A percentile compares a stretch with the other conserved stretches of the same genome.
Evolutionary conservation across 2,329 filamentous ascomycete species (phyloP).

Genomic region (Nakataea oryzae): DNA sequence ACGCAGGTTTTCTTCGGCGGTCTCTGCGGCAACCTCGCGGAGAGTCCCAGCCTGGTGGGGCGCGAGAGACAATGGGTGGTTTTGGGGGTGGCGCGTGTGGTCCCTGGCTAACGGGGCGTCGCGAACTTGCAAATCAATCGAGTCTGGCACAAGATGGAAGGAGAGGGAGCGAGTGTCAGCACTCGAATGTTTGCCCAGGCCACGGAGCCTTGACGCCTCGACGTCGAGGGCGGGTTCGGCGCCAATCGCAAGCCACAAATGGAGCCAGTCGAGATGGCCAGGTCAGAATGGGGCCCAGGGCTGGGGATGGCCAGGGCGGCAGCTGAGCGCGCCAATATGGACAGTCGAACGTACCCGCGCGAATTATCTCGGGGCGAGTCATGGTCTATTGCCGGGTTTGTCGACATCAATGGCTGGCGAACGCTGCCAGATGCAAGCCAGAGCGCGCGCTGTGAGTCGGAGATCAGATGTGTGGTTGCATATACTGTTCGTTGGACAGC

Average conservation of each 20-base stretch:
- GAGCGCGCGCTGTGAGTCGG: background rate
- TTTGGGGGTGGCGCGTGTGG: constrained; percentile 49
- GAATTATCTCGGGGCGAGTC: constrained; percentile 50
- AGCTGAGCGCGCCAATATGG: background rate
- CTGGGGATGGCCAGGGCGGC: background rate
- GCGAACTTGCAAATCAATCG: constrained; percentile 86
- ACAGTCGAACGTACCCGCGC: constrained; percentile 39
- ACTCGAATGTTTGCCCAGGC: background rate
- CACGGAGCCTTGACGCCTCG: background rate
- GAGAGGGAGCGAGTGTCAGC: constrained; percentile 5
- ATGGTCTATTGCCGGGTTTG: constrained; percentile 26
- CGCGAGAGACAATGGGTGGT: constrained; percentile 42
- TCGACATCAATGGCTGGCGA: background rate
- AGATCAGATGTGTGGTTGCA: background rate
- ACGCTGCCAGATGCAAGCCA: background rate
- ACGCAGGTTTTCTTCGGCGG: constrained; percentile 52
- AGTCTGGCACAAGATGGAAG: constrained; percentile 48
- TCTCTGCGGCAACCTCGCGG: constrained; percentile 68
- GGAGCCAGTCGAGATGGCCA: constrained; percentile 8
- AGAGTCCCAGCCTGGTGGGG: constrained; percentile 81
- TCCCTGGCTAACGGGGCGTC: constrained; percentile 75
- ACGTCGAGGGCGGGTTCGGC: background rate
- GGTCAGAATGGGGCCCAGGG: constrained; percentile 1
- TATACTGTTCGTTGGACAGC: background rate
- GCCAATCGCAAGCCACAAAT: constrained; percentile 6